A percentile compares a stretch with the other conserved stretches of the same genome.
Evolutionary conservation across 2,329 filamentous ascomycete genomes (phyloP).

Genomic region (Boeremia exigua): DNA sequence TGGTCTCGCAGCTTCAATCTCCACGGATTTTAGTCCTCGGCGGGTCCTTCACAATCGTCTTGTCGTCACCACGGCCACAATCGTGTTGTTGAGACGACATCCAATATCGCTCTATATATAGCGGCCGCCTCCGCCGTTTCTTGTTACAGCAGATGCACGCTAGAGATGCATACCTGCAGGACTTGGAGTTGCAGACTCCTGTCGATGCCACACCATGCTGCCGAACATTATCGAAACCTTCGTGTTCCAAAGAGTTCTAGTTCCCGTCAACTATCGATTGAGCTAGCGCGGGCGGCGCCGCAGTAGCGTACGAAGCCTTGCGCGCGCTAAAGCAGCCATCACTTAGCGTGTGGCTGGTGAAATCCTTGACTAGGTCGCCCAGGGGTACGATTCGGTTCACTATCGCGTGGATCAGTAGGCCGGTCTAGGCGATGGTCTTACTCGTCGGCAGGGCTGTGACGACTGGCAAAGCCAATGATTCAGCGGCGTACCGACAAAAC

Average conservation of each 20-base stretch:
- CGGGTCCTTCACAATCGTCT: neutral
- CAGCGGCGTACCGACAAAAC: neutral
- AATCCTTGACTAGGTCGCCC: slow-evolving; percentile 6
- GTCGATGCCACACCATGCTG: slow-evolving; percentile 11
- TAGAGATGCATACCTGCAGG: slow-evolving; percentile 6
- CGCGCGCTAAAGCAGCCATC: slow-evolving; percentile 7
- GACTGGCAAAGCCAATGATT: neutral
- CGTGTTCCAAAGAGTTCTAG: slow-evolving; percentile 1
- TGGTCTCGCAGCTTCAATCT: neutral
- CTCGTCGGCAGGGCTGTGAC: slow-evolving; percentile 6
- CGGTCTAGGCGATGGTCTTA: neutral
- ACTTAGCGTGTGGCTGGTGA: slow-evolving; percentile 14
- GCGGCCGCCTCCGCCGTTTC: neutral
- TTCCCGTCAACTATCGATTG: slow-evolving; percentile 13
- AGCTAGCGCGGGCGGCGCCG: slow-evolving; percentile 16
- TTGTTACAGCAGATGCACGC: slow-evolving; percentile 1
- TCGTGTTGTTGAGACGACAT: slow-evolving; percentile 10
- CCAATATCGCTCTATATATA: slow-evolving; percentile 16
- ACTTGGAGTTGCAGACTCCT: slow-evolving; percentile 5
- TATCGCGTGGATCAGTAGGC: slow-evolving; percentile 1
- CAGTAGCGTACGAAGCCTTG: slow-evolving; percentile 13
- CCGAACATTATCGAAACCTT: slow-evolving; percentile 10
- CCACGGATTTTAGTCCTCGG: neutral
- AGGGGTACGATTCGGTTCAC: slow-evolving; percentile 5
- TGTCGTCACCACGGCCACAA: slow-evolving; percentile 4